These are phyloP conservation scores for Podila minutissima DNA, from an alignment of 192 early-diverging fungal species.

Conservation along the genomic window DNA sequence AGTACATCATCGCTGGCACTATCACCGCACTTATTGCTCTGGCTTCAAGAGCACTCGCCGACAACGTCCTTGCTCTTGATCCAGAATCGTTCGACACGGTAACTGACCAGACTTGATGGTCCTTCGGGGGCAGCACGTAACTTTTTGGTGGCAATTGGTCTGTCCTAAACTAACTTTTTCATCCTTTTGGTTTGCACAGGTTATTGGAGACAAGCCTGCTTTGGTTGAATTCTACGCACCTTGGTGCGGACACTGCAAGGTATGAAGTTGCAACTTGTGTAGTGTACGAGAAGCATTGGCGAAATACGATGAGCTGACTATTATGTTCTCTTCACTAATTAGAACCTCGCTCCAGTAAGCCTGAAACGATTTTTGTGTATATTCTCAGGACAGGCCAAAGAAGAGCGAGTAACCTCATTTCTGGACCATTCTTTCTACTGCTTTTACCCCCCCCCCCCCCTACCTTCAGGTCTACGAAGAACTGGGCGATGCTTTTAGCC, in stretches of 20 bases:
- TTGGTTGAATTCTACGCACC: slow-evolving; percentile 92
- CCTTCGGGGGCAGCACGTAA: no score
- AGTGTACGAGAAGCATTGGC: not conserved
- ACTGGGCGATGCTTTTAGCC: slow-evolving; percentile 76
- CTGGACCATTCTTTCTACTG: no score
- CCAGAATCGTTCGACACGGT: slow-evolving; percentile 68
- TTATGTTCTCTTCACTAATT: not conserved
- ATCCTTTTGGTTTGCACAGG: not conserved
- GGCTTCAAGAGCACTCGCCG: slow-evolving; percentile 20
- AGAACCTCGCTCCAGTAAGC: slow-evolving; percentile 59
- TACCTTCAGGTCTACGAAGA: slow-evolving; percentile 69
- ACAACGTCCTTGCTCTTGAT: slow-evolving; percentile 42
- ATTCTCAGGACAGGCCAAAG: not conserved
- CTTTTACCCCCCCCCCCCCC: slow-evolving; percentile 4
- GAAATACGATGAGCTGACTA: not conserved
- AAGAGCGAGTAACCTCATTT: not conserved
- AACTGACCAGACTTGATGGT: slow-evolving; percentile 53
- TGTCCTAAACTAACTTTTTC: no score
- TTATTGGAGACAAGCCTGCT: slow-evolving; percentile 70
- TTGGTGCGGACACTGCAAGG: slow-evolving; percentile 91
- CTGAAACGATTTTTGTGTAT: not conserved
- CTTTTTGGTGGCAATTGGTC: no score
- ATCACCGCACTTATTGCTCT: slow-evolving; percentile 7
- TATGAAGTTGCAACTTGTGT: not conserved
- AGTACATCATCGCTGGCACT: not conserved